Evolutionary conservation across 805 yeast species (phyloP), one percentile per base, ranked within the genome.

Genomic region (Metschnikowia reukaufii): DNA sequence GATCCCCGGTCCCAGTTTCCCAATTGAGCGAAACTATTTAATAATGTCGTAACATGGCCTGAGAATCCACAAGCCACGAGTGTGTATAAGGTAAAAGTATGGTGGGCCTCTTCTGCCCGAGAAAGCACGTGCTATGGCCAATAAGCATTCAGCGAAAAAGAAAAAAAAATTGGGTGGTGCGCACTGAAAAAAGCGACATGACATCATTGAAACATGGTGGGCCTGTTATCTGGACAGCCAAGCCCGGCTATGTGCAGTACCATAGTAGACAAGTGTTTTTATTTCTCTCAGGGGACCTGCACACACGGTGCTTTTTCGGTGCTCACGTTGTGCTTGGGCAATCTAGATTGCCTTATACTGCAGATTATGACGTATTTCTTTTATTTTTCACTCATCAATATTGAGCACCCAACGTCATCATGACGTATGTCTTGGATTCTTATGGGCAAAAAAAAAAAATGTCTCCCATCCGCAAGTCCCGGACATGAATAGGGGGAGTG

Each of bases 321-420:
- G 30, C 17, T 32, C 15, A 6, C 21, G 8, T 42, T 34, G 23
- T 9, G 6, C 33, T 13, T 31, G 18, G 38, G 40, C 44, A 45
- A 45, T 45, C 48, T 45, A 45, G 44, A 45, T 45, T 39, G 39
- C 21, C 10, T n/a, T 10, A 13, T n/a, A 27, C 44, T 45, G 44
- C 48, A 45, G 20, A 25, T 17, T 12, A 30, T 35, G 44, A 38
- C 40, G 39, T 38, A 25, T 30, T 39, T 17, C 36, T 15, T 38
- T 33, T 33, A 19, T 27, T 25, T 18, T 13, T 13, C 34, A 17
- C 23, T 6, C 21, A 16, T 3, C 19, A 12, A 10, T 10, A 12
- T 20, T 33, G 15, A 12, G n/a, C 32, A 12, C 36, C 16, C 18
- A 29, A 45, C 48, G 48, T 45, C 48, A 45, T 45, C 8, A 45